Conservation (phyloP, 139 green algal species). For the Chlorella sp. region DNA sequence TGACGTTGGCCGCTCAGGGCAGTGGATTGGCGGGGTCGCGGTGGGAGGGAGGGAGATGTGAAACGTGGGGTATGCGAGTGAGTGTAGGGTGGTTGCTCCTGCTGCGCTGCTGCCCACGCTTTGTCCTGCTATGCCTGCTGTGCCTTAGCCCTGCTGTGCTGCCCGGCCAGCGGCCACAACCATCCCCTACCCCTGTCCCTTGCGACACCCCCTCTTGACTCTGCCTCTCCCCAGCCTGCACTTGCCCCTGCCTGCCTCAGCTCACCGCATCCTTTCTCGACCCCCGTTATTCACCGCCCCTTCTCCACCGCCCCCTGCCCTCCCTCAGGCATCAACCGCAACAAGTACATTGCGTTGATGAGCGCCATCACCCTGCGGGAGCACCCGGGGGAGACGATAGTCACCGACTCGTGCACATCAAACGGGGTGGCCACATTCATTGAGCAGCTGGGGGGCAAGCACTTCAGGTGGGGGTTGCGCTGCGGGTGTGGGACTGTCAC, state of each 20-base stretch:
- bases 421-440: constrained; percentile 94
- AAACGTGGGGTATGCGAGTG: too few species aligned
- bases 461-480: constrained; percentile 66
- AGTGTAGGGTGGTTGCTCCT: not conserved
- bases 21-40: too few species aligned
- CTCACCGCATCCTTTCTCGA: not conserved
- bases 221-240: not conserved
- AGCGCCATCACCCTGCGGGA: constrained; percentile 83
- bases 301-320: not conserved
- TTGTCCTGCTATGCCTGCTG: not conserved
- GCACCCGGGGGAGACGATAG: constrained; percentile 91
- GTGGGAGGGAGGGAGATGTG: not conserved
- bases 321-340: constrained; percentile 88
- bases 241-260: not conserved
- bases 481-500: too few species aligned
- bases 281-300: not conserved
- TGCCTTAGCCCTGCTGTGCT: not conserved
- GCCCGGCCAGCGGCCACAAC: too few species aligned
- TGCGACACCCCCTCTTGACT: not conserved
- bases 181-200: not conserved
- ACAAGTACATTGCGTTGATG: constrained; percentile 95
- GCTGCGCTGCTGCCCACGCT: not conserved
- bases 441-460: constrained; percentile 72
- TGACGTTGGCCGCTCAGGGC: too few species aligned
- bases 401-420: constrained; percentile 91